These are phyloP conservation scores for Globisporangium polare DNA, from an alignment of 352 stramenopile genomes.

Conservation along the genomic window DNA sequence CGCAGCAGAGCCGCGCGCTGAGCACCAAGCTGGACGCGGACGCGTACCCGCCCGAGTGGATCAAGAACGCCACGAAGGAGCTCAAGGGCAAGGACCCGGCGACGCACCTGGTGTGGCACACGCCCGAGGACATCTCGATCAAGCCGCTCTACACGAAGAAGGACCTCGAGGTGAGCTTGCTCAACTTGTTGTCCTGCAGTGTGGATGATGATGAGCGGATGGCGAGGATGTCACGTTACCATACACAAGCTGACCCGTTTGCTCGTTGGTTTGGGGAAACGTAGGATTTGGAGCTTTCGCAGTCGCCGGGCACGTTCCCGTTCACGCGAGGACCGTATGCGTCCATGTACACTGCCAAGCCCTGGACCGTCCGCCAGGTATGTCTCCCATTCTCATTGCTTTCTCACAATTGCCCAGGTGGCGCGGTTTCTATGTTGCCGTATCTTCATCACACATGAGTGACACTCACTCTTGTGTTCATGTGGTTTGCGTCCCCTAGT, in stretches of 20 bases:
- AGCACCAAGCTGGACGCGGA: constrained; percentile 29
- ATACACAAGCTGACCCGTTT: not conserved
- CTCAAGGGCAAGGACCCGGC: constrained; percentile 77
- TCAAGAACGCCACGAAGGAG: constrained; percentile 72
- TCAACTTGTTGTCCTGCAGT: not conserved
- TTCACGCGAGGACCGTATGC: constrained; percentile 94
- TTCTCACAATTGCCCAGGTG: too few species aligned
- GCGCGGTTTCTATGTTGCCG: not conserved
- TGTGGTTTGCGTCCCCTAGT: constrained; percentile 27
- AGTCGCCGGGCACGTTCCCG: constrained; percentile 88
- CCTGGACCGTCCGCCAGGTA: constrained; percentile 92
- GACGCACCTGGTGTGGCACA: constrained; percentile 71
- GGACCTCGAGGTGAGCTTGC: constrained; percentile 47
- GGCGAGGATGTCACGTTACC: not conserved
- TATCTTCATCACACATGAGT: not conserved
- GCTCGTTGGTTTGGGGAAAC: not conserved
- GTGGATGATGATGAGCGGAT: not conserved
- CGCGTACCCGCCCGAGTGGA: constrained; percentile 42
- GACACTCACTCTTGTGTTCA: not conserved
- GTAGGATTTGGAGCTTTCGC: constrained; percentile 40
- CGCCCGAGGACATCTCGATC: constrained; percentile 92
- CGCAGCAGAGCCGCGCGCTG: constrained; percentile 18
- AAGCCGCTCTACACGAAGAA: constrained; percentile 94
- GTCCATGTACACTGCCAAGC: constrained; percentile 96
- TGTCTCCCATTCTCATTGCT: too few species aligned